phyloP scores from a whole-genome alignment of 2,329 filamentous ascomycete species.

The Raffaelea ambrosiae region DNA sequence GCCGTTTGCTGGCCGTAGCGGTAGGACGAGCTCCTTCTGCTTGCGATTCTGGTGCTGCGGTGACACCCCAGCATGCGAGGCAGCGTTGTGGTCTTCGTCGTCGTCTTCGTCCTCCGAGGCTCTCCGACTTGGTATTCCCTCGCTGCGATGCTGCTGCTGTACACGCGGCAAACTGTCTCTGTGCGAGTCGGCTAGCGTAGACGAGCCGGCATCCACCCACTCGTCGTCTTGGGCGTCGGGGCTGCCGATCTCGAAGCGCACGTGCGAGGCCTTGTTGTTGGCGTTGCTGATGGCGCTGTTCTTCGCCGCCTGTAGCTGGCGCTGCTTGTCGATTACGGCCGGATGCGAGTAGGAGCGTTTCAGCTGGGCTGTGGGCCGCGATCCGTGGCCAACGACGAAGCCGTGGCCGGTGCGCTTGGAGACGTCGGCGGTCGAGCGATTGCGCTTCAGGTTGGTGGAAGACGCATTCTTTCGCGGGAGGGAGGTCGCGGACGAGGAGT shows the following conservation, averaged over 20 bases:
- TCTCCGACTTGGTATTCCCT: no score
- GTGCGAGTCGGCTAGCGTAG: slow-evolving; percentile 30
- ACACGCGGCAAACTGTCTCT: slow-evolving; percentile 12
- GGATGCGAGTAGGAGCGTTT: slow-evolving; percentile 46
- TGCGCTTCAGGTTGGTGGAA: slow-evolving; percentile 48
- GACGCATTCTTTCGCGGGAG: slow-evolving; percentile 48
- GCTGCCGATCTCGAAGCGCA: slow-evolving; percentile 56
- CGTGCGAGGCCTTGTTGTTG: slow-evolving; percentile 27
- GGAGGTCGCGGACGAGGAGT: slow-evolving; percentile 33
- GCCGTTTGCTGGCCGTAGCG: no score
- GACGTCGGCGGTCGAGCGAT: slow-evolving; percentile 50
- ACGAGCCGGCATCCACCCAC: slow-evolving; percentile 59
- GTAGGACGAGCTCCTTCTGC: no score
- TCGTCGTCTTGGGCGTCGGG: slow-evolving; percentile 42
- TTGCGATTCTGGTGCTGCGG: no score
- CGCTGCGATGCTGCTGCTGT: no score
- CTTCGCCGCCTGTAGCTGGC: no score
- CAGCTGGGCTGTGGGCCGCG: slow-evolving; percentile 26
- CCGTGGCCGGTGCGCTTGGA: slow-evolving; percentile 37
- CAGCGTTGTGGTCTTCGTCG: no score
- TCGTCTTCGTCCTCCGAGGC: no score
- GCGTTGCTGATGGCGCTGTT: no score
- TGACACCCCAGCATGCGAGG: no score
- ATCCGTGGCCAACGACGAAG: background rate
- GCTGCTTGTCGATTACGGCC: slow-evolving; percentile 25